Base-by-base conservation (phyloP, 305 asterid genomes). In the Plantago rigida region DNA sequence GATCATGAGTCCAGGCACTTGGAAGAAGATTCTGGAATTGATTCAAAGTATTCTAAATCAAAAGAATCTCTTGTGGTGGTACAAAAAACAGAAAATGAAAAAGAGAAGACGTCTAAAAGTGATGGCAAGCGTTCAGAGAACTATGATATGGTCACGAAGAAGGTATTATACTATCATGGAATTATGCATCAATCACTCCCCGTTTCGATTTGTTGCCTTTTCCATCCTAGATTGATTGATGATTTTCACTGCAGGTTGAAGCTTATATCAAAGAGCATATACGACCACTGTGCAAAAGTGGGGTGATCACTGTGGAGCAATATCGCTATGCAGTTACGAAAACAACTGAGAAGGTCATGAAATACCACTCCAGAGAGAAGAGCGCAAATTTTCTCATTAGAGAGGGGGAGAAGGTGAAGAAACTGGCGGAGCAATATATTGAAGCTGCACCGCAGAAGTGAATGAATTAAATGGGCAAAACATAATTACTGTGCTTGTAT, bases 351-450 rank as follows among this genome's bases (percentile, higher is more conserved):
- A 93, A 93, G 70, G 96, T 93, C 24, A 81, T 89, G 97, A 93
- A 87, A 72, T 87, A 81, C 71, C 99, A 93, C 70, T 72, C 90
- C 1, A 87, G 83, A 81, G 97, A 82, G 69, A 86, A 75, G 59
- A 85, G 77, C 14, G 99, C 99, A 3, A 87, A 85, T 78, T 93
- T 93, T 69, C 96, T 93, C 66, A 84, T 93, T 75, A 93, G 84
- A 75, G 99, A 89, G 82, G 97, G 99, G 28, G 95, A 93, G 57
- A 93, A 83, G 63, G 95, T 93, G 73, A 93, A 89, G 85, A 93
- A 83, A 75, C 87, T 93, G 14, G 99, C 99, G 0, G 89, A 81
- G 75, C 89, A 89, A 69, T 93, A 93, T 9, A 82, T 87, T 29
- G 97, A 89, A 77, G 67, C 97, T 41, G 82, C 95, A 55, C 97